phyloP scores from a whole-genome alignment of 2,329 filamentous ascomycete genomes.

The Orbilia brochopaga region DNA sequence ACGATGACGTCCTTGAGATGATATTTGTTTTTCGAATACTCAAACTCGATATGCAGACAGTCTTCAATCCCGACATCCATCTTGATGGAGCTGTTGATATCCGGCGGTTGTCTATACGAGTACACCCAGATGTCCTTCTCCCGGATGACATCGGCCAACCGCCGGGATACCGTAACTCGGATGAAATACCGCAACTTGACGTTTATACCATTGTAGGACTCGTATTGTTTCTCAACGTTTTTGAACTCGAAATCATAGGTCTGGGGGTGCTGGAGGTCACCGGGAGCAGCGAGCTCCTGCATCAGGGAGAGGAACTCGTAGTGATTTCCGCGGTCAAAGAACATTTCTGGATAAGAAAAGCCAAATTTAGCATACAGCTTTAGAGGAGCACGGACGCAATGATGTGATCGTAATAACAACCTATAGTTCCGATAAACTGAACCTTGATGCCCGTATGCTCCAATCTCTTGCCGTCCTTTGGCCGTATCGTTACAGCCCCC shows the following conservation, averaged over 20 bases:
- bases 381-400: slow-evolving; percentile 5
- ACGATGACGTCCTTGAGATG: slow-evolving; percentile 99
- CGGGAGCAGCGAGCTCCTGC: slow-evolving; percentile 93
- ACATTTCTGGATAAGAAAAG: slow-evolving; percentile 78
- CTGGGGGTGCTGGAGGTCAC: slow-evolving; percentile 97
- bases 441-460: slow-evolving; percentile 99
- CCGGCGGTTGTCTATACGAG: slow-evolving; percentile 94
- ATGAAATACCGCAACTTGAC: slow-evolving; percentile 99
- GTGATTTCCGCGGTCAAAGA: slow-evolving; percentile 98
- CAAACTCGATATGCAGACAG: slow-evolving; percentile 98
- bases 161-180: slow-evolving; percentile 90
- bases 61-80: slow-evolving; percentile 99
- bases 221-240: slow-evolving; percentile 99
- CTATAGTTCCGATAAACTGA: slow-evolving; percentile 98
- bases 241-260: slow-evolving; percentile 99
- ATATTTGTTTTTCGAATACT: slow-evolving; percentile 99
- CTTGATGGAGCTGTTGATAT: slow-evolving; percentile 98
- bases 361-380: slow-evolving; percentile 16
- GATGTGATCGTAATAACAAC: slow-evolving; percentile 60
- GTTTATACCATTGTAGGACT: slow-evolving; percentile 99
- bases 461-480: slow-evolving; percentile 96
- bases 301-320: slow-evolving; percentile 98
- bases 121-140: slow-evolving; percentile 99
- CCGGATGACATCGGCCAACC: slow-evolving; percentile 97
- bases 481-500: slow-evolving; percentile 89